Evolutionary conservation across 306 rosid species (phyloP).

Genomic region (Corylus avellana): DNA sequence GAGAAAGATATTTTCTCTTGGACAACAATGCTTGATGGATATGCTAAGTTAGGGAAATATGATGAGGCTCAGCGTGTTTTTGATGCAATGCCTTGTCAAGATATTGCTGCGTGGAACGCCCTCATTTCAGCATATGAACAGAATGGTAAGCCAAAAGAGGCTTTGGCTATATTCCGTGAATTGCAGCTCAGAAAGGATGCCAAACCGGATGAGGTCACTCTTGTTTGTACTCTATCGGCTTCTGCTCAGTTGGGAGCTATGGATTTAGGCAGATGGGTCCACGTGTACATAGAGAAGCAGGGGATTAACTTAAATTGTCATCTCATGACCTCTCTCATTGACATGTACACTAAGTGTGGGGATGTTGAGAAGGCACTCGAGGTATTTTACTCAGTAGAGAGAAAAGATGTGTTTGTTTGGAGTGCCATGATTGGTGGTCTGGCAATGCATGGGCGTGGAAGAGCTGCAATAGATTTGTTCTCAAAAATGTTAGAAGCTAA

Average conservation of each 20-base stretch:
- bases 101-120: conserved; percentile 63
- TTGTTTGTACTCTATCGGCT: conserved; percentile 57
- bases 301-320: conserved; percentile 47
- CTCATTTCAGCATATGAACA: conserved; percentile 64
- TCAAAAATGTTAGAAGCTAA: conserved; percentile 51
- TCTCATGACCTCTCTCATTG: conserved; percentile 54
- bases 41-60: conserved; percentile 50
- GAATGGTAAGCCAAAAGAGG: conserved; percentile 60
- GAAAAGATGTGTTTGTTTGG: conserved; percentile 65
- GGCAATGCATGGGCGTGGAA: conserved; percentile 68
- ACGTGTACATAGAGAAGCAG: conserved; percentile 49
- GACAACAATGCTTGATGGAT: conserved; percentile 72
- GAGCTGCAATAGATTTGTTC: conserved; percentile 51
- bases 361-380: conserved; percentile 56
- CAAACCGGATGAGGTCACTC: conserved; percentile 58
- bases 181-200: conserved; percentile 48
- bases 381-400: conserved; percentile 43
- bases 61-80: conserved; percentile 46
- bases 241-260: conserved; percentile 66
- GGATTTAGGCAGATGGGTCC: conserved; percentile 65
- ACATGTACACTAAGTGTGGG: conserved; percentile 75
- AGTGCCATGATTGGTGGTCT: conserved; percentile 65
- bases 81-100: conserved; percentile 50
- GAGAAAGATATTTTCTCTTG: conserved; percentile 69
- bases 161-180: conserved; percentile 53